A percentile compares a stretch with the other conserved stretches of the same genome.
Conservation (phyloP, 73 alveolate genomes). For the Halteria grandinella region DNA sequence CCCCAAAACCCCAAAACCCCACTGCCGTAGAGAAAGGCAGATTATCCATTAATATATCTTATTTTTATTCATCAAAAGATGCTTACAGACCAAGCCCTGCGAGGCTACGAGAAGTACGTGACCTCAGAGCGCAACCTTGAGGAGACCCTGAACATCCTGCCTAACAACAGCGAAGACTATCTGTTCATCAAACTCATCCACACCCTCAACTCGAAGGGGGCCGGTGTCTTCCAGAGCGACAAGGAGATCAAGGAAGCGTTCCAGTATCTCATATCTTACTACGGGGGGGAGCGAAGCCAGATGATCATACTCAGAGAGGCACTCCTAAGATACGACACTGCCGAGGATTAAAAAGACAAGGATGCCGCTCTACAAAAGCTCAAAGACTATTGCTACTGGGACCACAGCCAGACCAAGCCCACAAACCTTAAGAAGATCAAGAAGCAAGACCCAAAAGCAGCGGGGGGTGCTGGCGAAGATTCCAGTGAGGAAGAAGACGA, state of each 20-base stretch:
- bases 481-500: not conserved
- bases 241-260: not conserved
- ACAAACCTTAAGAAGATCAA: not conserved
- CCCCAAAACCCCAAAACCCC: too few species aligned
- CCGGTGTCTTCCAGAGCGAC: too few species aligned
- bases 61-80: not conserved
- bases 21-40: too few species aligned
- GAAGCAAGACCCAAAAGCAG: too few species aligned
- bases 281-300: not conserved
- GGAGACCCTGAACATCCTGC: slow-evolving; percentile 17
- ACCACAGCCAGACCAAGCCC: not conserved
- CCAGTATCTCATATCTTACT: not conserved
- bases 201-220: slow-evolving; percentile 14
- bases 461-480: not conserved
- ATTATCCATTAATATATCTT: not conserved
- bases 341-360: not conserved
- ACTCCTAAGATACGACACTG: not conserved
- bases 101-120: slow-evolving; percentile 27
- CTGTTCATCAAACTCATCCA: slow-evolving; percentile 22
- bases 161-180: slow-evolving; percentile 1
- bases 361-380: not conserved
- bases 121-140: slow-evolving; percentile 16
- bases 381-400: not conserved
- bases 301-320: not conserved
- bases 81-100: not conserved